These are phyloP conservation scores for Sechiopsis laciniata DNA, from an alignment of 306 rosid genomes.

Conservation along the genomic window DNA sequence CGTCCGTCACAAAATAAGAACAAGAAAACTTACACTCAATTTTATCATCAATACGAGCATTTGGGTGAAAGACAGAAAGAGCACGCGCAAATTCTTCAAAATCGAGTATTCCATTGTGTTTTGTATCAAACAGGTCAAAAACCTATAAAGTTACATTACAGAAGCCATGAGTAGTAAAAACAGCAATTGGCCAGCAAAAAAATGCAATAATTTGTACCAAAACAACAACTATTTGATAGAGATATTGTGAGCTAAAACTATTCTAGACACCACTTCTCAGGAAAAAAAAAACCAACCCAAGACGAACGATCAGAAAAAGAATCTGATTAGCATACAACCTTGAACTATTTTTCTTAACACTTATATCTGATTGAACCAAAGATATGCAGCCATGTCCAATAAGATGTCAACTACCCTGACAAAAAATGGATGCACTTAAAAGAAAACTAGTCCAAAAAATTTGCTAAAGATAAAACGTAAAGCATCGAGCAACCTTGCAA, in stretches of 20 bases:
- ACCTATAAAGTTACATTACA: conserved; percentile 48
- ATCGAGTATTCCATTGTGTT: conserved; percentile 59
- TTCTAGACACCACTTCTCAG: neutral
- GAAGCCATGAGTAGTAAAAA: conserved; percentile 17
- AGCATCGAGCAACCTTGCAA: neutral
- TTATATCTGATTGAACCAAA: neutral
- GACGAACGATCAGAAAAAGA: neutral
- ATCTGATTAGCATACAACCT: neutral
- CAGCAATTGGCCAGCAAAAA: neutral
- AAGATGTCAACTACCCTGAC: too few species aligned
- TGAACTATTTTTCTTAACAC: neutral
- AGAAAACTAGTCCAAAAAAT: neutral
- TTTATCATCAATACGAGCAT: conserved; percentile 62
- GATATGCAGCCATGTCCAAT: neutral
- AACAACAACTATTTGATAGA: neutral
- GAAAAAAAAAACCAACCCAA: neutral
- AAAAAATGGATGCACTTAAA: neutral
- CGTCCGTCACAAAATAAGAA: conserved; percentile 19
- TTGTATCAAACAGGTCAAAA: conserved; percentile 66
- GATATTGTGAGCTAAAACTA: neutral
- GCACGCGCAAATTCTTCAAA: conserved; percentile 75
- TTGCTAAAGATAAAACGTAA: neutral
- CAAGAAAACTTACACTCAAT: conserved; percentile 54
- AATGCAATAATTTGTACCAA: neutral
- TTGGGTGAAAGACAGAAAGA: conserved; percentile 81